A percentile compares a stretch with the other conserved stretches of the same genome.
These are phyloP conservation scores for Aspergillus thermomutatus DNA, from an alignment of 2,329 filamentous ascomycete genomes.

Conservation along the genomic window DNA sequence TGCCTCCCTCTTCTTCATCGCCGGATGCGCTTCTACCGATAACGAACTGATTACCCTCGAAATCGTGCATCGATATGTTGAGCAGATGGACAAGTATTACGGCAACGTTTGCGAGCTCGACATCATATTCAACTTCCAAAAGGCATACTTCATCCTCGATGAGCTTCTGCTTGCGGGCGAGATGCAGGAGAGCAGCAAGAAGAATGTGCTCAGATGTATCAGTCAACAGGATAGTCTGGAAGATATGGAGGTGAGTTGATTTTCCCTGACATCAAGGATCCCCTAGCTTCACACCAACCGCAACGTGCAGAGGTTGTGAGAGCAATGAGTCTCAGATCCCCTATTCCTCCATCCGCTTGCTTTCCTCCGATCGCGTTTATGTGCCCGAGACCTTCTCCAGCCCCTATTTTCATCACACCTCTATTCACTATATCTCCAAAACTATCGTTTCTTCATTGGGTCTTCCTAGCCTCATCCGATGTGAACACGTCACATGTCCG, in stretches of 20 bases:
- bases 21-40: slow-evolving; percentile 92
- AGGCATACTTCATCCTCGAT: slow-evolving; percentile 98
- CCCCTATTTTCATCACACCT: neutral
- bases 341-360: neutral
- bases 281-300: neutral
- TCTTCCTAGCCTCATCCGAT: neutral
- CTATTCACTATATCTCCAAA: neutral
- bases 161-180: slow-evolving; percentile 93
- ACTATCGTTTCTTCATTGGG: neutral
- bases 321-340: neutral
- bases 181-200: slow-evolving; percentile 98
- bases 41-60: slow-evolving; percentile 98
- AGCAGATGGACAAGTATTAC: slow-evolving; percentile 99
- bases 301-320: neutral
- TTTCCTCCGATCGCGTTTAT: neutral
- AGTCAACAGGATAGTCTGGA: slow-evolving; percentile 96
- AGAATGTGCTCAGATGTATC: slow-evolving; percentile 95
- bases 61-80: slow-evolving; percentile 97
- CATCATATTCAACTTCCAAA: slow-evolving; percentile 99
- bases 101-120: slow-evolving; percentile 99
- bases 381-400: neutral
- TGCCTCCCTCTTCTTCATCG: slow-evolving; percentile 98
- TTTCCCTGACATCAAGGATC: neutral
- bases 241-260: slow-evolving; percentile 90
- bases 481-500: neutral